Base-by-base conservation (phyloP, 2,329 filamentous ascomycete species). In the Geoglossum cookeanum region DNA sequence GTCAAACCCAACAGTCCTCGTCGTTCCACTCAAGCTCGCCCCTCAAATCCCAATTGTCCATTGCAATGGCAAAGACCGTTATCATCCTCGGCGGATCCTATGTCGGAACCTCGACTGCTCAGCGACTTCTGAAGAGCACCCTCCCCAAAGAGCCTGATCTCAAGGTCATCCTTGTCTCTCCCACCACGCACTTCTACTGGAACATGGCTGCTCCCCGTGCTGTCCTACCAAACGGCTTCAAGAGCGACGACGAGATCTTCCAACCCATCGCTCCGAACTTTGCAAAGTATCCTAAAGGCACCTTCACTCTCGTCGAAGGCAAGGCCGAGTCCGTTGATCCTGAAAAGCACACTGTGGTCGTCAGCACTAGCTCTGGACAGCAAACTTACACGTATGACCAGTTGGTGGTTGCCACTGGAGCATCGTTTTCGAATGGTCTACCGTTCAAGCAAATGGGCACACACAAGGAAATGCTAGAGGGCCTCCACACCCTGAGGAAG, bases 101-200 rank as follows among this genome's bases (percentile, higher is more conserved):
- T 58, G 66, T 66, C 9, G 71, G 69, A 45, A 57, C 70, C 4
- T 58, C 57, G 32, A 63, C 67, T n/a, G 68, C 69, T 37, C 68
- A 72, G 58, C 62, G 64, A 13, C 62, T 73, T 53, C 66, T 72
- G 29, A 66, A 66, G 55, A 63, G 65, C 51, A 53, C 49, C 22
- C 49, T 53, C 5, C 30, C 49, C 3, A 53, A 53, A 32, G 49
- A 65, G 17, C 63, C 66, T 17, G 58, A 61, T 4, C 60, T 66
- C 64, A 76, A 77, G 58, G 67, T 83, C 48, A 73, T 74, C 56
- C 68, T 80, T 17, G 70, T 83, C 62, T 74, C 76, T 57, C 76
- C 77, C 3, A 74, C 74, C 13, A 68, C 70, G 3, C 68, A 73
- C 45, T 78, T 75, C 68, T 81, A 71, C 68, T 79, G 72, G 64